Evolutionary conservation across 2,329 filamentous ascomycete genomes (phyloP).

Genomic region (Colletotrichum sp.): DNA sequence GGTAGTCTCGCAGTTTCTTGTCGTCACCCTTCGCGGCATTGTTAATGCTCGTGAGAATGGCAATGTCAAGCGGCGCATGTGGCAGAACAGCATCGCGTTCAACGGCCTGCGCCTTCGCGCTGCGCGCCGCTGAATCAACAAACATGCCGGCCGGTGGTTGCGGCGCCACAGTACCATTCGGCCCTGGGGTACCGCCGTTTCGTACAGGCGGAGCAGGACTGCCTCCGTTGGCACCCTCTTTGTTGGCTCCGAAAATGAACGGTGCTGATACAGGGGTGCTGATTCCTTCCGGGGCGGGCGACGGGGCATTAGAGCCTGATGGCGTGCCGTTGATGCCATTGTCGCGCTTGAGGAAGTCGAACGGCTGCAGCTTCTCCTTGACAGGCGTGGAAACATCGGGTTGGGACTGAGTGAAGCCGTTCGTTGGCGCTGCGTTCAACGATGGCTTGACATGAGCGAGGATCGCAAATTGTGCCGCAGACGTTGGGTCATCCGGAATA

Average conservation of each 20-base stretch:
- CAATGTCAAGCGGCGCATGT: conserved; percentile 82
- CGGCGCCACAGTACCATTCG: conserved; percentile 30
- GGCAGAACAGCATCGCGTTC: conserved; percentile 84
- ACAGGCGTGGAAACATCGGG: conserved; percentile 61
- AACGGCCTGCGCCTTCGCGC: conserved; percentile 59
- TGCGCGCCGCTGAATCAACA: conserved; percentile 57
- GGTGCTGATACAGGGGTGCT: conserved; percentile 68
- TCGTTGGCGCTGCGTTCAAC: conserved; percentile 47
- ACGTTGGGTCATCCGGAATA: conserved; percentile 84
- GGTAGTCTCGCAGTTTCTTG: conserved; percentile 88
- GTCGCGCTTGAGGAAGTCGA: conserved; percentile 70
- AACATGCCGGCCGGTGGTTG: conserved; percentile 51
- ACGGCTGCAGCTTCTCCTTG: conserved; percentile 68
- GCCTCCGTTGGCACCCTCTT: conserved; percentile 48
- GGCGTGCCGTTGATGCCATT: conserved; percentile 79
- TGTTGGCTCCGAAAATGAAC: conserved; percentile 59
- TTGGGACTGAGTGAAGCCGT: conserved; percentile 47
- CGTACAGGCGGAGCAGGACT: conserved; percentile 58
- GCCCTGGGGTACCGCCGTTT: conserved; percentile 50
- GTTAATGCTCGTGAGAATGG: conserved; percentile 87
- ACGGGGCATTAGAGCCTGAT: conserved; percentile 83
- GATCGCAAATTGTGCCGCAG: conserved; percentile 78
- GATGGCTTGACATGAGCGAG: conserved; percentile 66
- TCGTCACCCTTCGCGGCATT: conserved; percentile 89
- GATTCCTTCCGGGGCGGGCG: conserved; percentile 80